phyloP scores from a whole-genome alignment of 2,329 filamentous ascomycete species.

The Exophiala sp. region DNA sequence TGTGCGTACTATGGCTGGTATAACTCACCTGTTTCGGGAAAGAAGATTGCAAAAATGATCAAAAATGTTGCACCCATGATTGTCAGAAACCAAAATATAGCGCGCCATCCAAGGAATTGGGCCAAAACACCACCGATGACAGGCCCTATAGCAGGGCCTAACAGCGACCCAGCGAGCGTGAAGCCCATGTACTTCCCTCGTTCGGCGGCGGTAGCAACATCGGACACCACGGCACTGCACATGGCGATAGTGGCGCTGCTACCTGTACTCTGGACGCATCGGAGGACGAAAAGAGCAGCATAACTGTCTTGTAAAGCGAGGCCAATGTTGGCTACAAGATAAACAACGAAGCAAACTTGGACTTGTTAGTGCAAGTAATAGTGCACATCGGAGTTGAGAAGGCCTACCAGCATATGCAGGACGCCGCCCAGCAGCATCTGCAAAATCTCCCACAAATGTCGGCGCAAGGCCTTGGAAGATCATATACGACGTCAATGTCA shows the following conservation, averaged over 20 bases:
- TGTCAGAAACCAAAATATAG: constrained; percentile 55
- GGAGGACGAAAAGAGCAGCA: constrained; percentile 37
- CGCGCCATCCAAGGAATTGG: constrained; percentile 50
- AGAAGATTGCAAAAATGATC: constrained; percentile 31
- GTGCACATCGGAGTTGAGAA: background rate
- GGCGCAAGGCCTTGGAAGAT: constrained; percentile 55
- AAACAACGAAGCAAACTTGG: constrained; percentile 42
- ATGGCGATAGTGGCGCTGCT: constrained; percentile 42
- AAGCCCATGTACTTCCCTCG: constrained; percentile 42
- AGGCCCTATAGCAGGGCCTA: constrained; percentile 46
- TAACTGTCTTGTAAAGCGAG: constrained; percentile 41
- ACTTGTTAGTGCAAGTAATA: background rate
- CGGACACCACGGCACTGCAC: constrained; percentile 38
- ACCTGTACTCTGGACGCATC: constrained; percentile 35
- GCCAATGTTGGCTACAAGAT: constrained; percentile 43
- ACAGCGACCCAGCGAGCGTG: constrained; percentile 35
- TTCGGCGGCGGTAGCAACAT: constrained; percentile 38
- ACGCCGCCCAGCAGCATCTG: constrained; percentile 50
- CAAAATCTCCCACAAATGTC: constrained; percentile 50
- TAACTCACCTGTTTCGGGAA: constrained; percentile 36
- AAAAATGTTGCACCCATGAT: constrained; percentile 43
- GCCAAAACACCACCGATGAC: constrained; percentile 41
- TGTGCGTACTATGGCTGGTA: too few relatives aligned
- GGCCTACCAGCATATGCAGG: constrained; percentile 44
- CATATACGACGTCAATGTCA: constrained; percentile 35